phyloP scores from a whole-genome alignment of 148 eudicot species.

The Tetragonia tetragonoides region DNA sequence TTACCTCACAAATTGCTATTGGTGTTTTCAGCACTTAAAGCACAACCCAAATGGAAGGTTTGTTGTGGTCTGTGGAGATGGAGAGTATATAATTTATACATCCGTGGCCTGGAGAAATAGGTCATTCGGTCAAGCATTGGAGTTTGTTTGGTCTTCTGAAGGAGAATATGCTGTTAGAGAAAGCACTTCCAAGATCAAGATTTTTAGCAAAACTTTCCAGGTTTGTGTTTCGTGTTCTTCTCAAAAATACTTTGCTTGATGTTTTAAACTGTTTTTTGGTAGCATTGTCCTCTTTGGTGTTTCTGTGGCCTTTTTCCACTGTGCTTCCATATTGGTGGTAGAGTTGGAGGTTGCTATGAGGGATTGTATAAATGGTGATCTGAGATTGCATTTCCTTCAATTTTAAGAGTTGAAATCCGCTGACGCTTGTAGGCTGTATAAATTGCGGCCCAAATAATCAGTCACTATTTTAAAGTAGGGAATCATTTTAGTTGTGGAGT shows the following conservation, averaged over 20 bases:
- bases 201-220: conserved; percentile 84
- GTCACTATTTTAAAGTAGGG: background rate
- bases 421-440: background rate
- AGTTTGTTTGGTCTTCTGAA: conserved; percentile 90
- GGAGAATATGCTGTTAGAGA: conserved; percentile 98
- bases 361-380: background rate
- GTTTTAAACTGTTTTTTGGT: background rate
- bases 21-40: conserved; percentile 64
- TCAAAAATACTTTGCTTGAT: background rate
- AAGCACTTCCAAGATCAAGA: conserved; percentile 95
- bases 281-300: background rate
- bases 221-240: conserved; percentile 37
- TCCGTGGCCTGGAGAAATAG: conserved; percentile 96
- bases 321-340: background rate
- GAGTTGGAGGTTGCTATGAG: background rate
- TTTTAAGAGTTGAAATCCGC: background rate
- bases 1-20: conserved; percentile 9
- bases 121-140: conserved; percentile 93
- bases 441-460: background rate
- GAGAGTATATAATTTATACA: conserved; percentile 87
- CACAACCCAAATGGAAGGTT: conserved; percentile 99
- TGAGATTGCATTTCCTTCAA: background rate
- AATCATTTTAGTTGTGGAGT: no score
- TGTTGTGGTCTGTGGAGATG: conserved; percentile 97
- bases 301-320: background rate